Percentiles rank a stretch among this genome's conserved stretches.
Evolutionary conservation across 305 asterid genomes (phyloP).

Genomic region (Fraxinus sp.): DNA sequence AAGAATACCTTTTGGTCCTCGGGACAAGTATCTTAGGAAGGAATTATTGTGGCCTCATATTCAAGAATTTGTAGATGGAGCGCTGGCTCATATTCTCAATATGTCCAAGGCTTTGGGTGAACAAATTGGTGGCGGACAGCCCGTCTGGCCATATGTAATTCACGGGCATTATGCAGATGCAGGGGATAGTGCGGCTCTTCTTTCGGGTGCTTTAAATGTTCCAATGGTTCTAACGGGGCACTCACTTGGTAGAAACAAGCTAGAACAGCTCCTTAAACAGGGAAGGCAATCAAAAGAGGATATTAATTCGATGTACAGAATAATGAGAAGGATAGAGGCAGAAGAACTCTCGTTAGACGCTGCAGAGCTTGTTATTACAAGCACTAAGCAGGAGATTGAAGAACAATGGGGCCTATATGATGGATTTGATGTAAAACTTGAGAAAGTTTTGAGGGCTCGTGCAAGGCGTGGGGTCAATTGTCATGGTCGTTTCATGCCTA

Average conservation of each 20-base stretch:
- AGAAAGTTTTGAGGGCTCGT: conserved; percentile 76
- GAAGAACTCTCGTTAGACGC: conserved; percentile 82
- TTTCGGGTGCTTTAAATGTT: conserved; percentile 77
- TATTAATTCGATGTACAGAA: conserved; percentile 71
- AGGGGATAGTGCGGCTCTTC: conserved; percentile 84
- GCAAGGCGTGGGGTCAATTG: conserved; percentile 70
- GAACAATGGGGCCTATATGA: conserved; percentile 90
- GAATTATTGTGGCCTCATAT: conserved; percentile 80
- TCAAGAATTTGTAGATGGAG: conserved; percentile 85
- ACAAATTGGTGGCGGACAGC: conserved; percentile 66
- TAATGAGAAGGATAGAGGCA: conserved; percentile 82
- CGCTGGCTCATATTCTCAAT: conserved; percentile 67
- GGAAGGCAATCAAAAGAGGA: conserved; percentile 80
- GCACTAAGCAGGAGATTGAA: conserved; percentile 86
- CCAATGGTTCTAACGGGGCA: conserved; percentile 91
- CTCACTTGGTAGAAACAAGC: conserved; percentile 79
- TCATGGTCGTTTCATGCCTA: conserved; percentile 83
- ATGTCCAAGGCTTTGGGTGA: conserved; percentile 79
- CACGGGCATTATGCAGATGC: conserved; percentile 93
- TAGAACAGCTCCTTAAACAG: conserved; percentile 77
- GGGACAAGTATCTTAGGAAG: conserved; percentile 61
- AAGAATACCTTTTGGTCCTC: conserved; percentile 80
- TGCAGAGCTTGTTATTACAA: conserved; percentile 75
- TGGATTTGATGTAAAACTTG: conserved; percentile 79
- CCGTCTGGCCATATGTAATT: conserved; percentile 81